A percentile compares a stretch with the other conserved stretches of the same genome.
These are phyloP conservation scores for Aspergillus indologenus DNA, from an alignment of 495 filamentous ascomycete genomes.

Conservation along the genomic window DNA sequence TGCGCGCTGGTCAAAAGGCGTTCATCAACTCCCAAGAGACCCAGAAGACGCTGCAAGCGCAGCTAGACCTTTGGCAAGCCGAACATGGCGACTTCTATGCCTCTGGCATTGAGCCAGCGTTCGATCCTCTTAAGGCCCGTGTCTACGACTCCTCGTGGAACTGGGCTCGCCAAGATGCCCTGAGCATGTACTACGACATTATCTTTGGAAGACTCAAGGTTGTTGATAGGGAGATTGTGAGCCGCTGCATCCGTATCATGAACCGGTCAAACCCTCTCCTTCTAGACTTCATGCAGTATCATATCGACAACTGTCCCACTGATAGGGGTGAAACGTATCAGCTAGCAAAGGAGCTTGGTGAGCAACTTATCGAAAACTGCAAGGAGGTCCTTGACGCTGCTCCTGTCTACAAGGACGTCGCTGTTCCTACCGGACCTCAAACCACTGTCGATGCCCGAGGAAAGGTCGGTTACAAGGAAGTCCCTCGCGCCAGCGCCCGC, in stretches of 20 bases:
- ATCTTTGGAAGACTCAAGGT: constrained; percentile 93
- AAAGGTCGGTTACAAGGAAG: constrained; percentile 84
- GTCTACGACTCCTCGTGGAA: constrained; percentile 99
- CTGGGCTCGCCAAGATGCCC: constrained; percentile 95
- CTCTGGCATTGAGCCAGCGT: constrained; percentile 87
- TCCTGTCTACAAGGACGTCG: constrained; percentile 94
- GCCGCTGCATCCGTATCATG: constrained; percentile 98
- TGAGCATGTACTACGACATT: constrained; percentile 99
- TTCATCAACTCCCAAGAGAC: constrained; percentile 79
- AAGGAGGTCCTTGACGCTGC: constrained; percentile 79
- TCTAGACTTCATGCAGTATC: constrained; percentile 99
- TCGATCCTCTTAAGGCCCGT: constrained; percentile 88
- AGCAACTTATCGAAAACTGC: constrained; percentile 96
- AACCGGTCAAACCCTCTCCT: constrained; percentile 94
- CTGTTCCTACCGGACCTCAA: constrained; percentile 84
- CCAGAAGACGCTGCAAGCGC: constrained; percentile 79
- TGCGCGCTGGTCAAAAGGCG: constrained; percentile 92
- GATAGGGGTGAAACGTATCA: constrained; percentile 96
- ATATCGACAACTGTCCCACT: constrained; percentile 98
- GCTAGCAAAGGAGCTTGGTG: constrained; percentile 91
- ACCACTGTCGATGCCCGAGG: constrained; percentile 87
- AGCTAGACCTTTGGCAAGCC: constrained; percentile 89
- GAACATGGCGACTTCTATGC: constrained; percentile 98
- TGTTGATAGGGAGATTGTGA: constrained; percentile 96
- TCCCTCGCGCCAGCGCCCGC: constrained; percentile 81